Evolutionary conservation across 371 early-diverging fungal species (phyloP).

Genomic region (Circinella umbellata): DNA sequence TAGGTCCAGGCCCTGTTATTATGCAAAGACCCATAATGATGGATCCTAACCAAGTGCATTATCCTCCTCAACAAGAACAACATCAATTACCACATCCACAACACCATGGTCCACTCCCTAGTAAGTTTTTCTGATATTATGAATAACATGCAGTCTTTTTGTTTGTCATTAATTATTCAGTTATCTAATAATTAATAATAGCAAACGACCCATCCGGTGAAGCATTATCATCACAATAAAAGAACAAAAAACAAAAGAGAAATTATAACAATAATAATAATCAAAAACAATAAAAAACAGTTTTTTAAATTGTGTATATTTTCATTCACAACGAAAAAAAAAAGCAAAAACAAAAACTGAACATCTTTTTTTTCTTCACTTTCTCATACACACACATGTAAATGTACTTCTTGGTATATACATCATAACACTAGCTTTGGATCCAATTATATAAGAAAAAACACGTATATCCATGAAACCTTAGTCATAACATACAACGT

Average conservation of each 20-base stretch:
- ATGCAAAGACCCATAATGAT: slow-evolving; percentile 44
- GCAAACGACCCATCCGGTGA: slow-evolving; percentile 5
- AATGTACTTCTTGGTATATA: no score
- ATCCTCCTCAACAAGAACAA: slow-evolving; percentile 28
- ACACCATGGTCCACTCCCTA: background rate
- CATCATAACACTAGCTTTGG: no score
- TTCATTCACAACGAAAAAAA: background rate
- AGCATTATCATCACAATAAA: slow-evolving; percentile 5
- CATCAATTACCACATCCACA: background rate
- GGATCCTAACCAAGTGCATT: slow-evolving; percentile 30
- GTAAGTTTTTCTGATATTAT: background rate
- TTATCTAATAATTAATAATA: no score
- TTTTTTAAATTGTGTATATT: background rate
- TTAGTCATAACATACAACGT: background rate
- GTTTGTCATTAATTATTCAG: background rate
- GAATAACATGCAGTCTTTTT: background rate
- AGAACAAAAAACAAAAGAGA: no score
- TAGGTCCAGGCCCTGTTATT: slow-evolving; percentile 29
- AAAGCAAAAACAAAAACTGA: background rate
- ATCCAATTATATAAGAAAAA: no score
- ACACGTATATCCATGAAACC: no score
- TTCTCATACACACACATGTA: background rate
- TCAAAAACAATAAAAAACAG: background rate
- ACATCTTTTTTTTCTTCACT: background rate
- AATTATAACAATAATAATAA: no score